Base-by-base conservation (phyloP, 192 early-diverging fungal genomes). In the Coemansia sp. region DNA sequence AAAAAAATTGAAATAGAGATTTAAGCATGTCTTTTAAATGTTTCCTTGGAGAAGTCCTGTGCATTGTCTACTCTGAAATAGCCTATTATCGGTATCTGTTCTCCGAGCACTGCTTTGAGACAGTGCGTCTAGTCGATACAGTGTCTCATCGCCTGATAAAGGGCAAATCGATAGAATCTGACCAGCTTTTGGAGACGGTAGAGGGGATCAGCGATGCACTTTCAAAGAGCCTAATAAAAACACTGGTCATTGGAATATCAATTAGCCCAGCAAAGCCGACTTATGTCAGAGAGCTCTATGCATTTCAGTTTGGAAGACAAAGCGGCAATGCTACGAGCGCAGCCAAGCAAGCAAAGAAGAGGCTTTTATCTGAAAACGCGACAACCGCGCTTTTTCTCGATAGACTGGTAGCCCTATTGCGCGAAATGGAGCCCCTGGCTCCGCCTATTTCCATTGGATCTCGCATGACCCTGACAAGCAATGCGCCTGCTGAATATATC, bases 221-320 rank as follows among this genome's bases (percentile, higher is more conserved):
- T 10, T 52, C 55, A 16, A 64, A 59, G 14, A 52, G 55, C 14
- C 45, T 24, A 18, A 13, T 73, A 11, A 65, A 70, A 27, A 60
- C 68, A 7, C 52, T 80, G 47, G 71, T 66, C 4, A 35, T 80
- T 16, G 77, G 77, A 10, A 29, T 80, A 30, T 74, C 72, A 0
- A 45, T 74, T 4, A 46, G 61, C 14, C 58, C 65, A 0, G 28
- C 28, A 18, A 63, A 71, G 19, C 42, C 65, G 23, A 56, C 62
- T 11, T 74, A 58, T 58, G 64, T 80, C 5, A 72, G 77, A 35
- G 77, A 80, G 48, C 54, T 80, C 19, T 80, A 80, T 62, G 71
- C 76, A 10, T 79, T 79, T 50, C 67, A 70, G 34, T 60, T 70
- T 47, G 39, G 39, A 42, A 55, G 58, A 35, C 58, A 28, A 27